phyloP scores from a whole-genome alignment of 495 filamentous ascomycete species.

The Tuber calosporum region DNA sequence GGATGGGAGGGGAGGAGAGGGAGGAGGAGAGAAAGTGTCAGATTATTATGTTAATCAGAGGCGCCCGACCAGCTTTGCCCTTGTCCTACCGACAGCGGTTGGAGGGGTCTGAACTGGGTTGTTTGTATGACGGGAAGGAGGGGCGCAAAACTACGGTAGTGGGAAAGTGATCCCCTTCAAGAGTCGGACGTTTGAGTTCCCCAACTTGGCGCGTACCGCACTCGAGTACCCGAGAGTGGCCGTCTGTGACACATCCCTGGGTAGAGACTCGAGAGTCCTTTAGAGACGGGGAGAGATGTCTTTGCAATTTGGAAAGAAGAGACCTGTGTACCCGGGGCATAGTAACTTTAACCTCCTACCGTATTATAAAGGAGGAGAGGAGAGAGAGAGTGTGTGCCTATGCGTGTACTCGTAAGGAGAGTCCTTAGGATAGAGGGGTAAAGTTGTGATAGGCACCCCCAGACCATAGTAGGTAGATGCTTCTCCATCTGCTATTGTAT shows the following conservation, averaged over 20 bases:
- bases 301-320: background rate
- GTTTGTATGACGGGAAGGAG: slow-evolving; percentile 18
- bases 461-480: background rate
- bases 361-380: background rate
- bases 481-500: background rate
- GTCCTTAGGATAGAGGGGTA: background rate
- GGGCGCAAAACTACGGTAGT: slow-evolving; percentile 9
- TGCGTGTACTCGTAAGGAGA: background rate
- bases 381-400: background rate
- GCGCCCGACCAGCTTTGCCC: slow-evolving; percentile 6
- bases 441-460: background rate
- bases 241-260: background rate
- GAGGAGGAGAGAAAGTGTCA: background rate
- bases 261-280: background rate
- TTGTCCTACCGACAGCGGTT: slow-evolving; percentile 22
- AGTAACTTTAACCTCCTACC: background rate
- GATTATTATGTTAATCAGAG: background rate
- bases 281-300: background rate
- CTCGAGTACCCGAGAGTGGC: background rate
- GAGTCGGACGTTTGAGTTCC: background rate
- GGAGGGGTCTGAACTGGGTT: slow-evolving; percentile 7
- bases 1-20: background rate
- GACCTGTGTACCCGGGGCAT: background rate
- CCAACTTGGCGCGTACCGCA: background rate
- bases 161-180: background rate